Conservation (phyloP, 2,329 filamentous ascomycete genomes). For the Colletotrichum orchidophilum region DNA sequence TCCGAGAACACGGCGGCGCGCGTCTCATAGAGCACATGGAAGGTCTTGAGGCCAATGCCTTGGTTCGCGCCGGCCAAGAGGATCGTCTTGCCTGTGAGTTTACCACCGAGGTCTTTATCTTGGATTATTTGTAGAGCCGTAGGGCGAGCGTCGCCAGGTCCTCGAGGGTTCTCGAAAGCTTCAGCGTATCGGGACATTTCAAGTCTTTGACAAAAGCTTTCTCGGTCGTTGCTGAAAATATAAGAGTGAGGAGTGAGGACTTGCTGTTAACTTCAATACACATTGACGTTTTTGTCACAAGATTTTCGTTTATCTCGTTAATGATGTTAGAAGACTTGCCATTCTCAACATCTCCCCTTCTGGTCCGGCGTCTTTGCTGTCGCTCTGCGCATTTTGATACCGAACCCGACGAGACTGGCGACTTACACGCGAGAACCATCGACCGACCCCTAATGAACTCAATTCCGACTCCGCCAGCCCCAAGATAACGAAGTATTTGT, state of each 20-base stretch:
- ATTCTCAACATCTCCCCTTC: neutral
- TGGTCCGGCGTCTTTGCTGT: neutral
- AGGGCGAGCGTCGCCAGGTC: constrained; percentile 32
- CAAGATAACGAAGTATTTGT: neutral
- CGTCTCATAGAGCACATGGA: constrained; percentile 46
- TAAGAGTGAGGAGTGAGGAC: no score
- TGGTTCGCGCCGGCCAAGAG: constrained; percentile 49
- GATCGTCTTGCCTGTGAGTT: constrained; percentile 44
- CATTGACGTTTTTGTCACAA: neutral
- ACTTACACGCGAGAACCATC: neutral
- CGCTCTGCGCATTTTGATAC: neutral
- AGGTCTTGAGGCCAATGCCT: constrained; percentile 50
- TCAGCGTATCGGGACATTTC: constrained; percentile 4
- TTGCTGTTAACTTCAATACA: neutral
- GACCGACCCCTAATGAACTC: neutral
- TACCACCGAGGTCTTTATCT: constrained; percentile 22
- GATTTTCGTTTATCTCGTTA: neutral
- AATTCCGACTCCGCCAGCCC: neutral
- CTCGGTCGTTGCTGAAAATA: neutral
- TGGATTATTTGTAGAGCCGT: constrained; percentile 33
- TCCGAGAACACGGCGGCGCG: constrained; percentile 49
- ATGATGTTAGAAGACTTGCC: neutral
- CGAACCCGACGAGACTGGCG: neutral
- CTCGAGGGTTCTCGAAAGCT: constrained; percentile 4
- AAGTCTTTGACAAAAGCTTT: neutral